These are phyloP conservation scores for Arachnopeziza araneosa DNA, from an alignment of 2,329 filamentous ascomycete species.

Conservation along the genomic window DNA sequence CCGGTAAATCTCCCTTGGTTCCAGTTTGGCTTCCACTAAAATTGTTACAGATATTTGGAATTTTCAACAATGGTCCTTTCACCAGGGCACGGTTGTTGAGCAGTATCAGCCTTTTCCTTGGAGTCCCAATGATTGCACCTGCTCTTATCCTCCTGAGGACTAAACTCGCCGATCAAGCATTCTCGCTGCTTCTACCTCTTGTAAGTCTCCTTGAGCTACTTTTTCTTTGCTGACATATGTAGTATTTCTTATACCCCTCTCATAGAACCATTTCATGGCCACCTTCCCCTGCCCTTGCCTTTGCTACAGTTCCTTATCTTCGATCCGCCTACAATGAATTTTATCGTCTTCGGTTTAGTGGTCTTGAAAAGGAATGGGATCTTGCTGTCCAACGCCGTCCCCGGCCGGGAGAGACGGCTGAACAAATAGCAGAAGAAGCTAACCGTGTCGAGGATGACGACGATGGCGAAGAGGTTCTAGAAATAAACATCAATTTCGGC, in stretches of 20 bases:
- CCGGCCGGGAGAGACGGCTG: constrained; percentile 30
- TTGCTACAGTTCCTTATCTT: constrained; percentile 61
- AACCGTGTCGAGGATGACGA: constrained; percentile 17
- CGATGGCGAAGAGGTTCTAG: constrained; percentile 27
- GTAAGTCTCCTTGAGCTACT: constrained; percentile 18
- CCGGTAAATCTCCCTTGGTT: neutral
- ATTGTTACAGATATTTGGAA: neutral
- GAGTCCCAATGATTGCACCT: constrained; percentile 62
- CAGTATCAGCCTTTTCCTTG: constrained; percentile 33
- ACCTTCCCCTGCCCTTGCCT: constrained; percentile 58
- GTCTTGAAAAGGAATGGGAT: constrained; percentile 29
- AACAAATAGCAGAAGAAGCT: constrained; percentile 31
- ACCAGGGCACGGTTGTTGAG: constrained; percentile 4
- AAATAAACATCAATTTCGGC: constrained; percentile 9
- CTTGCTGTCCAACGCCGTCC: constrained; percentile 27
- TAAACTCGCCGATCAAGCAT: constrained; percentile 47
- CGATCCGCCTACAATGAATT: constrained; percentile 57
- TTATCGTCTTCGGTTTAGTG: constrained; percentile 37
- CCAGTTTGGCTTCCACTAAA: neutral
- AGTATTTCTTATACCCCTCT: constrained; percentile 25
- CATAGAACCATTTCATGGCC: constrained; percentile 32
- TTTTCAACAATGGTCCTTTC: constrained; percentile 6
- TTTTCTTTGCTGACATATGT: constrained; percentile 5
- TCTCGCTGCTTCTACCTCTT: constrained; percentile 31
- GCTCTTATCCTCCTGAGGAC: constrained; percentile 64